A percentile compares a stretch with the other conserved stretches of the same genome.
phyloP scores from a whole-genome alignment of 2,329 filamentous ascomycete species.

The Aspergillus quadrilineatus region DNA sequence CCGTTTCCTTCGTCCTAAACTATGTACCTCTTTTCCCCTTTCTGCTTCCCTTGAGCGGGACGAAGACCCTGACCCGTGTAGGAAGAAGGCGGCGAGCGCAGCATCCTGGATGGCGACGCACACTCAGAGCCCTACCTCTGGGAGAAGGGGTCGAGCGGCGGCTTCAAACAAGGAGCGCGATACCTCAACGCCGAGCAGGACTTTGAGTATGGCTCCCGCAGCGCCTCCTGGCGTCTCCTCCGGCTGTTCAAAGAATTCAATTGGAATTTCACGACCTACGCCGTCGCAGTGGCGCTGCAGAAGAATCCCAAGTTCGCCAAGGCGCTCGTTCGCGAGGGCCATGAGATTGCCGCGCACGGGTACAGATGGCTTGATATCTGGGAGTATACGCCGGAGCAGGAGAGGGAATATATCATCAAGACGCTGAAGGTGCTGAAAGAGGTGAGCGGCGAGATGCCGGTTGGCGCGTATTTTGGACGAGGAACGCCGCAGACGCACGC shows the following conservation, averaged over 20 bases:
- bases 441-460: constrained; percentile 48
- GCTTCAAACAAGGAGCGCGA: constrained; percentile 1
- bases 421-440: constrained; percentile 44
- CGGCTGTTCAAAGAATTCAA: constrained; percentile 49
- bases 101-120: constrained; percentile 27
- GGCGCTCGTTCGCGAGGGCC: constrained; percentile 51
- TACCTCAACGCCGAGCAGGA: constrained; percentile 12
- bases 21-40: too few relatives aligned
- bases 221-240: constrained; percentile 11
- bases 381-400: constrained; percentile 46
- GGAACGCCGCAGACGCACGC: constrained; percentile 46
- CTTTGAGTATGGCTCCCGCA: constrained; percentile 10
- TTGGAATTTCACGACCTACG: constrained; percentile 53
- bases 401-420: constrained; percentile 50
- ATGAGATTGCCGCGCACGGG: constrained; percentile 53
- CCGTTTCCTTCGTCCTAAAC: too few relatives aligned
- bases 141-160: constrained; percentile 32
- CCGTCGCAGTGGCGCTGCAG: constrained; percentile 49
- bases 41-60: background rate
- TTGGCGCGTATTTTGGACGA: constrained; percentile 53
- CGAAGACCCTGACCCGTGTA: background rate
- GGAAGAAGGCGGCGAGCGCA: constrained; percentile 22
- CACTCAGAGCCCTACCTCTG: constrained; percentile 35
- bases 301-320: constrained; percentile 49
- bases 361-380: constrained; percentile 56